These are phyloP conservation scores for Glycine soja DNA, from an alignment of 306 rosid species.

Conservation along the genomic window DNA sequence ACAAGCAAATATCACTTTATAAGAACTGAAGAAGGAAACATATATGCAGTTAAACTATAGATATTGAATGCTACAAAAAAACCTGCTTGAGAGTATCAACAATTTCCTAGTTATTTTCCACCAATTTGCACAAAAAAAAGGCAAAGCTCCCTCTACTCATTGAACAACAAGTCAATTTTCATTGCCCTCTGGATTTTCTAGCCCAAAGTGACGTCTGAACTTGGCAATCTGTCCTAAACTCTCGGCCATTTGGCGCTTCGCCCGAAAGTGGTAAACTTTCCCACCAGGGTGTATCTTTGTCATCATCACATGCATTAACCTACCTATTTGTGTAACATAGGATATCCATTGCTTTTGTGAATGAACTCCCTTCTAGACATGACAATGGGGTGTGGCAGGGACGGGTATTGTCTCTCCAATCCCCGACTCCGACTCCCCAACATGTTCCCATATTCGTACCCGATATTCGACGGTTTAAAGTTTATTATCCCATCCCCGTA, in stretches of 20 bases:
- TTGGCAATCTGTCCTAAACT: conserved; percentile 86
- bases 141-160: conserved; percentile 29
- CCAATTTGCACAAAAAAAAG: conserved; percentile 11
- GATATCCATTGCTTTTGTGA: conserved; percentile 98
- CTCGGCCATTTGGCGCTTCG: conserved; percentile 89
- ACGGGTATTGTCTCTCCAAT: too few species aligned
- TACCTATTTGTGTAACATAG: conserved; percentile 87
- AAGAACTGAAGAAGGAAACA: conserved; percentile 14
- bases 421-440: too few species aligned
- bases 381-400: too few species aligned
- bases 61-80: conserved; percentile 4
- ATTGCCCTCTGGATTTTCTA: conserved; percentile 46
- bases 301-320: conserved; percentile 86
- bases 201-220: conserved; percentile 80
- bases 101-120: conserved; percentile 14
- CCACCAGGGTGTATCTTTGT: conserved; percentile 87
- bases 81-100: conserved; percentile 22
- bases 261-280: conserved; percentile 89
- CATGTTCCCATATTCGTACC: too few species aligned
- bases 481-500: too few species aligned
- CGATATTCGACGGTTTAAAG: too few species aligned
- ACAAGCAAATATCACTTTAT: conserved; percentile 7
- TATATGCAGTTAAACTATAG: conserved; percentile 29
- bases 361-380: conserved; percentile 89
- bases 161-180: conserved; percentile 48